phyloP scores from a whole-genome alignment of 345 rosid species.

The Murraya koenigii region DNA sequence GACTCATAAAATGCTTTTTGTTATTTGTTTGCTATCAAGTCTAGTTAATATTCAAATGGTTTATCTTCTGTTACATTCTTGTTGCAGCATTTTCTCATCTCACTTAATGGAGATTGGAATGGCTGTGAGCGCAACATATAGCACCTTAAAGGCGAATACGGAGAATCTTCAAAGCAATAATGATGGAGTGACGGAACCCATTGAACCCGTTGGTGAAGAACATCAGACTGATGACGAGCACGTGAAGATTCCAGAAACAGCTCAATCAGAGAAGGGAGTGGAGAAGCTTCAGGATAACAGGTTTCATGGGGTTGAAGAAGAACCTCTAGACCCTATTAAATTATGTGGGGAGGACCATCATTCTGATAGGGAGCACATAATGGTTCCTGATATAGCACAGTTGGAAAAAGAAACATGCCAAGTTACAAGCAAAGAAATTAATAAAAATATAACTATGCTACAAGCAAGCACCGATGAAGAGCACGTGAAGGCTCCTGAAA shows the following conservation, averaged over 20 bases:
- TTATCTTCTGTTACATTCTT: background rate
- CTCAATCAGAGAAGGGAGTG: constrained; percentile 14
- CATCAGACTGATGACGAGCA: constrained; percentile 11
- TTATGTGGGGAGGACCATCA: constrained; percentile 20
- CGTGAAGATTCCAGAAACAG: constrained; percentile 9
- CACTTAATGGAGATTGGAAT: constrained; percentile 33
- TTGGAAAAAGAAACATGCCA: constrained; percentile 20
- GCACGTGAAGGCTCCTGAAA: no score
- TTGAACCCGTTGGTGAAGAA: constrained; percentile 19
- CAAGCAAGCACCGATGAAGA: constrained; percentile 30
- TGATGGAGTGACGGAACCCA: constrained; percentile 22
- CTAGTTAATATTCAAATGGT: constrained; percentile 1
- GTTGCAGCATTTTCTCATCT: constrained; percentile 25
- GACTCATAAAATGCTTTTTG: background rate
- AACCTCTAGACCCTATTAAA: constrained; percentile 8
- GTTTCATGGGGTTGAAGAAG: constrained; percentile 17
- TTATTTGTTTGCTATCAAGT: background rate
- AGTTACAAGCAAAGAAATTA: constrained; percentile 13
- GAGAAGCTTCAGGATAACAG: constrained; percentile 12
- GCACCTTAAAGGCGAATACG: constrained; percentile 19
- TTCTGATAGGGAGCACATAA: constrained; percentile 18
- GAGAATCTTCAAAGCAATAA: constrained; percentile 25
- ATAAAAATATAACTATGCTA: constrained; percentile 13
- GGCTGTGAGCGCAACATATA: constrained; percentile 17
- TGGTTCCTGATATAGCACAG: constrained; percentile 11